Conservation (phyloP, 1,139 yeast genomes). For the Debaryomycetaceae sp. region DNA sequence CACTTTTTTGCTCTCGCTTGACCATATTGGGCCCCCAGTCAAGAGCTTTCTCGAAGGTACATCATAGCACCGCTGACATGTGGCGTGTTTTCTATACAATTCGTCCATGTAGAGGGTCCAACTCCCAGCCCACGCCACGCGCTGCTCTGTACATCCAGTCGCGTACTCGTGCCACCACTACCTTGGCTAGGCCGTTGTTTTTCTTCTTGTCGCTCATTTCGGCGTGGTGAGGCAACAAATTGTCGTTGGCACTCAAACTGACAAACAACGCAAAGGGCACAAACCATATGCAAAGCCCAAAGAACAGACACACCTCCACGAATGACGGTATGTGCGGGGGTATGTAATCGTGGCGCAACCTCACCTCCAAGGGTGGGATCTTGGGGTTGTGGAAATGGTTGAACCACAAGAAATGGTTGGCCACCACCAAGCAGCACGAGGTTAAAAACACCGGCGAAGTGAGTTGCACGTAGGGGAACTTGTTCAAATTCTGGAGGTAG, state of each 20-base stretch:
- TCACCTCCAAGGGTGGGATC: slow-evolving; percentile 52
- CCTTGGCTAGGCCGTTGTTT: slow-evolving; percentile 48
- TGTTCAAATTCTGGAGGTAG: slow-evolving; percentile 69
- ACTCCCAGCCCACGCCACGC: slow-evolving; percentile 57
- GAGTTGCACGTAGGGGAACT: slow-evolving; percentile 80
- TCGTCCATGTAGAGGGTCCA: slow-evolving; percentile 56
- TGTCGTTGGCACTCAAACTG: slow-evolving; percentile 88
- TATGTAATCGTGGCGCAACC: slow-evolving; percentile 52
- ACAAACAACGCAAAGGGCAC: slow-evolving; percentile 91
- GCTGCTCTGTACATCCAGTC: slow-evolving; percentile 45
- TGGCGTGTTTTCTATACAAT: slow-evolving; percentile 33
- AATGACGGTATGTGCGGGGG: slow-evolving; percentile 78
- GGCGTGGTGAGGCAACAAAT: slow-evolving; percentile 65
- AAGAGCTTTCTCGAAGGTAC: slow-evolving; percentile 47
- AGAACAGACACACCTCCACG: slow-evolving; percentile 87
- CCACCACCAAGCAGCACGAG: slow-evolving; percentile 68
- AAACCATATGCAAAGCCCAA: slow-evolving; percentile 91
- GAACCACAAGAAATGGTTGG: slow-evolving; percentile 90
- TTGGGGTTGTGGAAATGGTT: slow-evolving; percentile 71
- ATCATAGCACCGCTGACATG: not conserved
- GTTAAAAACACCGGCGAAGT: slow-evolving; percentile 66
- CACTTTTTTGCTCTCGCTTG: slow-evolving; percentile 74
- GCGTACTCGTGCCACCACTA: slow-evolving; percentile 52
- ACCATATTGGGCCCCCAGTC: slow-evolving; percentile 77
- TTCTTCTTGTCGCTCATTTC: slow-evolving; percentile 32